phyloP scores from a whole-genome alignment of 2,329 filamentous ascomycete species.

The Blastomyces gilchristii region DNA sequence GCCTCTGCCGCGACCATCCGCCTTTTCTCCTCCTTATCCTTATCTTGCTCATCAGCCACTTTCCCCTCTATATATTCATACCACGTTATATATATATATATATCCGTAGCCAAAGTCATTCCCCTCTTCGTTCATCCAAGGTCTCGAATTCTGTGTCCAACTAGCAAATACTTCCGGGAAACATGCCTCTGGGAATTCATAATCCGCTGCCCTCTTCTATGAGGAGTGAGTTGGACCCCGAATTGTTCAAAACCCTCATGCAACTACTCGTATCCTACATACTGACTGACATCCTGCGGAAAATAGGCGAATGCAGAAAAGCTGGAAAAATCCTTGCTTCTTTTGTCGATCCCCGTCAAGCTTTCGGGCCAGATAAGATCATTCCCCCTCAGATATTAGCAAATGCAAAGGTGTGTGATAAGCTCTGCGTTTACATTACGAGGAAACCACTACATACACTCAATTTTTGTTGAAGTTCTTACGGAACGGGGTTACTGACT shows the following conservation, averaged over 20 bases:
- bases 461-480: neutral
- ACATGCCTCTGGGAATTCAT: constrained; percentile 21
- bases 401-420: constrained; percentile 63
- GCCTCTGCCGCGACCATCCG: neutral
- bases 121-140: neutral
- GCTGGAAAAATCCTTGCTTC: constrained; percentile 90
- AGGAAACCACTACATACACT: neutral
- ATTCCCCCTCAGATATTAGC: constrained; percentile 85
- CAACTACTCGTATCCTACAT: neutral
- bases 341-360: constrained; percentile 85
- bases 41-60: neutral
- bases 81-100: neutral
- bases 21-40: neutral
- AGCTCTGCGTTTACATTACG: no score
- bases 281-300: constrained; percentile 16
- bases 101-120: neutral
- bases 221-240: constrained; percentile 31
- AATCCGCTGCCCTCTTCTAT: constrained; percentile 41
- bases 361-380: constrained; percentile 93
- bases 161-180: neutral
- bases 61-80: neutral
- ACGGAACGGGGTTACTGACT: neutral
- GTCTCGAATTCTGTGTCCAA: neutral
- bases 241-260: neutral
- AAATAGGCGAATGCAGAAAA: constrained; percentile 88